phyloP scores from a whole-genome alignment of 2,329 filamentous ascomycete species.

The Ophiostoma ulmi region DNA sequence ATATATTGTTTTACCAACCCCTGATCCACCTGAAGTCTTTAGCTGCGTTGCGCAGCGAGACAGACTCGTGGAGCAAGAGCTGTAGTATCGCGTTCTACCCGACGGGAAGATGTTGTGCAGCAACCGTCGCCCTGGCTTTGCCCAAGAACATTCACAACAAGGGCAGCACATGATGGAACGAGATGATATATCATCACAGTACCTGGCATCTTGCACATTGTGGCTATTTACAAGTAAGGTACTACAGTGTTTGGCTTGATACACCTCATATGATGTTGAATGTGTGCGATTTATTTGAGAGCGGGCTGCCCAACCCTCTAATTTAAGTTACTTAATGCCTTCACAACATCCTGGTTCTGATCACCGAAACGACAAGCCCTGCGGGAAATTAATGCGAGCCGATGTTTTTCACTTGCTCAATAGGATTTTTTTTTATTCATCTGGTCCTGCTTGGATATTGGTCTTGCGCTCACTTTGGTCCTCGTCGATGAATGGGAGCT shows the following conservation, averaged over 20 bases:
- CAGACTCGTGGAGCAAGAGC: background rate
- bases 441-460: background rate
- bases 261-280: background rate
- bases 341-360: background rate
- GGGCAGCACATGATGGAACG: background rate
- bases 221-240: background rate
- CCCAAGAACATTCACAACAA: background rate
- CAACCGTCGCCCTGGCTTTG: background rate
- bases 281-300: background rate
- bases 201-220: background rate
- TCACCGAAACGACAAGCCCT: background rate
- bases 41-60: background rate
- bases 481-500: background rate
- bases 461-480: background rate
- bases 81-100: background rate
- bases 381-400: background rate
- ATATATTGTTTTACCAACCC: background rate
- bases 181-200: background rate
- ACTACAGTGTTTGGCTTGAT: background rate
- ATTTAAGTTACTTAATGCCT: background rate
- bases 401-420: background rate
- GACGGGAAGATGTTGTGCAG: background rate
- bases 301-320: constrained; percentile 1
- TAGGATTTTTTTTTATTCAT: background rate
- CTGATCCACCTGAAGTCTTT: background rate